phyloP scores from a whole-genome alignment of 164 flowering plant species.

The Annona cherimola region DNA sequence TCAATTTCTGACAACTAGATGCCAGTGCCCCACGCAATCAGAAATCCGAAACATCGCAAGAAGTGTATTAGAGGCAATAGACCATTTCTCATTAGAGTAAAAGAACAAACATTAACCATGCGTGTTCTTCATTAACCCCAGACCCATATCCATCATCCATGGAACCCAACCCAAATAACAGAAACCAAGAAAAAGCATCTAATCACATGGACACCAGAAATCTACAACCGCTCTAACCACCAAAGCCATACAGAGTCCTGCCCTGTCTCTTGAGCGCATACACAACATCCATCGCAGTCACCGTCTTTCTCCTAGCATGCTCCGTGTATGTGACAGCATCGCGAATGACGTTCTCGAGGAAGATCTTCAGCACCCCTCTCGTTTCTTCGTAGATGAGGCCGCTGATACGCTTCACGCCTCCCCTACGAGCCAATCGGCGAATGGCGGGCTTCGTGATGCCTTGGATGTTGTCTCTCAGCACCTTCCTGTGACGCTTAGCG shows the following conservation, averaged over 20 bases:
- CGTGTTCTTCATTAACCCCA: neutral
- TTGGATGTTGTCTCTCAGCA: conserved; percentile 16
- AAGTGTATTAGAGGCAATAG: neutral
- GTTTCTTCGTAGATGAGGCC: conserved; percentile 21
- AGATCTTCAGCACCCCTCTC: conserved; percentile 18
- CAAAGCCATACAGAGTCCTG: conserved; percentile 14
- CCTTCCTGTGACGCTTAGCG: conserved; percentile 16
- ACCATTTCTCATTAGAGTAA: neutral
- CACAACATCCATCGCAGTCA: conserved; percentile 14
- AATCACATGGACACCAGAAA: neutral
- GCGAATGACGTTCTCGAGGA: conserved; percentile 18
- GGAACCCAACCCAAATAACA: neutral
- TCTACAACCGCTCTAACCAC: conserved; percentile 3
- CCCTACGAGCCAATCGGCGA: conserved; percentile 14
- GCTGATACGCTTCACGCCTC: conserved; percentile 17
- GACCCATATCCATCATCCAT: neutral
- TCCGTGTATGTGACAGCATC: conserved; percentile 19
- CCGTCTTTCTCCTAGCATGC: conserved; percentile 14
- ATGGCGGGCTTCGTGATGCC: conserved; percentile 20
- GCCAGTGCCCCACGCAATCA: neutral
- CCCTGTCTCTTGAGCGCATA: conserved; percentile 17
- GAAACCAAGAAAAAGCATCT: neutral
- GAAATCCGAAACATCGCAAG: neutral
- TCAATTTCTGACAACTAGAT: neutral
- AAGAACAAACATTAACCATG: neutral